phyloP scores from a whole-genome alignment of 768 basidiomycete genomes.

The Hygrophoropsis aurantiaca region DNA sequence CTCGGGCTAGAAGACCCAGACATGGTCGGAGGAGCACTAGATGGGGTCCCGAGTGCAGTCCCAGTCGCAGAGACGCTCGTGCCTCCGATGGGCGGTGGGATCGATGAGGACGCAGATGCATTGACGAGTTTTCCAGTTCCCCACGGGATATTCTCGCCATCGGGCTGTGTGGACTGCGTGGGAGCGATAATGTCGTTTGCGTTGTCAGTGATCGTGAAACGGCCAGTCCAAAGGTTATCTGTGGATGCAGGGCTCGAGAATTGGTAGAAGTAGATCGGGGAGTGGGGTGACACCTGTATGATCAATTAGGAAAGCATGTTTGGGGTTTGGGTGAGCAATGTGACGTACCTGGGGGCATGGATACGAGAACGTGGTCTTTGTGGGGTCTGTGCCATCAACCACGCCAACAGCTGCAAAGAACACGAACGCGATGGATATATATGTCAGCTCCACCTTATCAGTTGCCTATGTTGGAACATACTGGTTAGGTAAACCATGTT shows the following conservation, averaged over 20 bases:
- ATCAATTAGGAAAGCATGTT: slow-evolving; percentile 1
- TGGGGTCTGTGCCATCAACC: slow-evolving; percentile 58
- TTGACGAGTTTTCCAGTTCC: slow-evolving; percentile 57
- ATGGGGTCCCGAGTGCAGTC: slow-evolving; percentile 1
- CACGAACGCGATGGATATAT: too few species aligned
- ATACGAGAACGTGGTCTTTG: slow-evolving; percentile 47
- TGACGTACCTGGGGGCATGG: slow-evolving; percentile 66
- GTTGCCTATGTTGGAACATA: slow-evolving; percentile 33
- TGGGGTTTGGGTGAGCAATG: not conserved
- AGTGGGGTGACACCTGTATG: slow-evolving; percentile 56
- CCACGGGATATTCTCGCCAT: slow-evolving; percentile 55
- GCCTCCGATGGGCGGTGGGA: slow-evolving; percentile 17
- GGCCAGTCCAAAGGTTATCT: slow-evolving; percentile 63
- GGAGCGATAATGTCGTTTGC: slow-evolving; percentile 47
- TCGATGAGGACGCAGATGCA: slow-evolving; percentile 33
- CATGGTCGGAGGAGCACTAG: not conserved
- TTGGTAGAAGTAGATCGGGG: slow-evolving; percentile 81
- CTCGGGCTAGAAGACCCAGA: not conserved
- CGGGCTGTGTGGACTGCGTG: slow-evolving; percentile 52
- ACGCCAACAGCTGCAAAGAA: slow-evolving; percentile 55
- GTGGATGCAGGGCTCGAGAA: slow-evolving; percentile 49
- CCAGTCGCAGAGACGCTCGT: slow-evolving; percentile 7
- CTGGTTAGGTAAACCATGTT: slow-evolving; percentile 68
- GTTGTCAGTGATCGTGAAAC: slow-evolving; percentile 68
- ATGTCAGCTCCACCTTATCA: not conserved